Evolutionary conservation across 1,284 basidiomycete species (phyloP).

Genomic region (Trametes polyzona): DNA sequence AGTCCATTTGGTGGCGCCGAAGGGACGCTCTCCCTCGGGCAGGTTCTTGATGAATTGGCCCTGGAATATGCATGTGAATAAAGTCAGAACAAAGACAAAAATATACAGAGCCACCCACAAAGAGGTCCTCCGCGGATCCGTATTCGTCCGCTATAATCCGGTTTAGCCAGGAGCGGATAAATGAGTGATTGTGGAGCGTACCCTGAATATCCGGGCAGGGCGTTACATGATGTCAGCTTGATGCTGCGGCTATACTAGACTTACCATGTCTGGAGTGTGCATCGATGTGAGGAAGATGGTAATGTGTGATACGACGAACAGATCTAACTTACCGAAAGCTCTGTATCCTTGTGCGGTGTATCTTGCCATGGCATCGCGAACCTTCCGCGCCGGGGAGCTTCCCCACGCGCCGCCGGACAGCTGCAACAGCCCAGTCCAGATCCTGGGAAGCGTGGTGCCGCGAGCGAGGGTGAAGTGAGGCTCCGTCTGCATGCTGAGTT

Average conservation of each 20-base stretch:
- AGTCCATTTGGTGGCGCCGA: conserved; percentile 82
- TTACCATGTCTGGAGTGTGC: conserved; percentile 39
- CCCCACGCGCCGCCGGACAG: conserved; percentile 80
- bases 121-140: conserved; percentile 74
- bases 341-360: conserved; percentile 67
- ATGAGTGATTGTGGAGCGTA: conserved; percentile 8
- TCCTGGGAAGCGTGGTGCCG: conserved; percentile 19
- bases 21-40: conserved; percentile 36
- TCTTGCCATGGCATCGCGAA: conserved; percentile 65
- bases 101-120: conserved; percentile 57
- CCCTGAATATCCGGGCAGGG: conserved; percentile 14
- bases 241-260: conserved; percentile 3
- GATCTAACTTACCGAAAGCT: conserved; percentile 60
- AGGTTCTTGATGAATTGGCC: conserved; percentile 45
- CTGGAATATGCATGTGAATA: conserved; percentile 39
- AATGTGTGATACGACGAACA: not conserved
- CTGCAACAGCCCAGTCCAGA: conserved; percentile 63
- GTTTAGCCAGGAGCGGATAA: conserved; percentile 1
- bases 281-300: conserved; percentile 1
- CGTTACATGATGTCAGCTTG: not conserved
- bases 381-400: conserved; percentile 62
- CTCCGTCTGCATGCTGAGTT: conserved; percentile 15
- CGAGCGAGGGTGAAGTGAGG: conserved; percentile 18
- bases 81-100: not conserved
- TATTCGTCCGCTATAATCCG: conserved; percentile 69